Evolutionary conservation across 1,284 basidiomycete genomes (phyloP), one percentile per base, ranked within the genome.

Genomic region (Sporisorium scitamineum): DNA sequence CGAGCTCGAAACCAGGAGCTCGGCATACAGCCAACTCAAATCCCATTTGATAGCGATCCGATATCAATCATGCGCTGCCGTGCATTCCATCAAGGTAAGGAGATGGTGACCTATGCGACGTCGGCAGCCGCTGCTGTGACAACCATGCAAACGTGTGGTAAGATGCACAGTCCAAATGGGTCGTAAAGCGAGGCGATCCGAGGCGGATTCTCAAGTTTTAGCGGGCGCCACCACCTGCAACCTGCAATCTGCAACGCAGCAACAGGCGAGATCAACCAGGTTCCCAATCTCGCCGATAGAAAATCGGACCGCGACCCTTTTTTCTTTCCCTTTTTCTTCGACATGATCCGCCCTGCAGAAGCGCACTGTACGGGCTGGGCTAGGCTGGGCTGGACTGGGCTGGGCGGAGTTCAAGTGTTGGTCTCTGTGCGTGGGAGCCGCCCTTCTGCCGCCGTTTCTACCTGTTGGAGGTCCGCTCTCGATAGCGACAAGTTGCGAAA

Each of bases 121-220:
- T 39, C 39, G 14, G 39, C 39, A 20, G n/a, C 39, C n/a, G 39
- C 39, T 42, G 39, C 39, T 42, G n/a, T 42, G 18, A 42, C 39
- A 42, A 42, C n/a, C 39, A 42, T 42, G 39, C 39, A 42, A 6
- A n/a, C n/a, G n/a, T n/a, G n/a, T n/a, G n/a, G n/a, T n/a, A n/a
- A n/a, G n/a, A n/a, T n/a, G 37, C 13, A 39, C n/a, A n/a, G 37
- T 39, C 18, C 37, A 39, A 14, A 39, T 18, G 18, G 16, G 37
- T 39, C 34, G 34, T n/a, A 24, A 41, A 41, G 52, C 53, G 41
- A 54, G 53, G n/a, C 37, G 54, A 45, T 42, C 27, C 54, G 41
- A 55, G 45, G 63, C 56, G 44, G 56, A 50, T 54, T 27, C 63
- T 65, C 56, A 24, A 58, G 56, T 59, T 59, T 59, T 34, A 65